These are phyloP conservation scores for Leishmania guyanensis DNA, from an alignment of 208 protist genomes.

Conservation along the genomic window DNA sequence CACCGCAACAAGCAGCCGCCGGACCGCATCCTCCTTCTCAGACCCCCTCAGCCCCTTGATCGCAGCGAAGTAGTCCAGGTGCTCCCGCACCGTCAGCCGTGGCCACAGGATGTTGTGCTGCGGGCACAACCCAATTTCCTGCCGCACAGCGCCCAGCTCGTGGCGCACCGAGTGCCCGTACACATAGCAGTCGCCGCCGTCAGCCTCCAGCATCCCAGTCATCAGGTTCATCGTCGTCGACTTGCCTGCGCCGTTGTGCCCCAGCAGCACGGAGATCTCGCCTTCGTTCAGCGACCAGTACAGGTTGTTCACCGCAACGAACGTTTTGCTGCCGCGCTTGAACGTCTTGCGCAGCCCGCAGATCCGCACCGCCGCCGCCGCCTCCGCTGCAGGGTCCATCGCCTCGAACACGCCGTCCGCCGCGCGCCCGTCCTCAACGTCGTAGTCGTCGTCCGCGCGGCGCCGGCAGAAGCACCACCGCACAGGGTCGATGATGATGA, in stretches of 20 bases:
- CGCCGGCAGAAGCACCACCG: constrained; percentile 37
- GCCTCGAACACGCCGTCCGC: constrained; percentile 25
- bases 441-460: constrained; percentile 25
- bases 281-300: constrained; percentile 51
- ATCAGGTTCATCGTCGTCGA: constrained; percentile 83
- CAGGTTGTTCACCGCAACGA: constrained; percentile 73
- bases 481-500: constrained; percentile 61
- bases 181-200: constrained; percentile 73
- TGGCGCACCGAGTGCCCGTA: constrained; percentile 65
- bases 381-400: constrained; percentile 32
- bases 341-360: constrained; percentile 38
- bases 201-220: constrained; percentile 70
- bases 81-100: constrained; percentile 87
- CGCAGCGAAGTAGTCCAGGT: constrained; percentile 87
- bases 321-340: constrained; percentile 39
- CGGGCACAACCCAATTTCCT: constrained; percentile 74
- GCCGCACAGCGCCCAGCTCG: constrained; percentile 47
- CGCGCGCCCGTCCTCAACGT: constrained; percentile 27
- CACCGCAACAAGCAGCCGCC: constrained; percentile 48
- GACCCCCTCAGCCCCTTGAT: constrained; percentile 81
- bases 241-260: constrained; percentile 87
- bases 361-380: constrained; percentile 18
- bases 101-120: constrained; percentile 69
- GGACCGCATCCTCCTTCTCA: constrained; percentile 33
- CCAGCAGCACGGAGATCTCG: constrained; percentile 75